Percentiles rank a stretch among this genome's conserved stretches.
These are phyloP conservation scores for Zanthoxylum bungeanum DNA, from an alignment of 345 rosid genomes.

Conservation along the genomic window DNA sequence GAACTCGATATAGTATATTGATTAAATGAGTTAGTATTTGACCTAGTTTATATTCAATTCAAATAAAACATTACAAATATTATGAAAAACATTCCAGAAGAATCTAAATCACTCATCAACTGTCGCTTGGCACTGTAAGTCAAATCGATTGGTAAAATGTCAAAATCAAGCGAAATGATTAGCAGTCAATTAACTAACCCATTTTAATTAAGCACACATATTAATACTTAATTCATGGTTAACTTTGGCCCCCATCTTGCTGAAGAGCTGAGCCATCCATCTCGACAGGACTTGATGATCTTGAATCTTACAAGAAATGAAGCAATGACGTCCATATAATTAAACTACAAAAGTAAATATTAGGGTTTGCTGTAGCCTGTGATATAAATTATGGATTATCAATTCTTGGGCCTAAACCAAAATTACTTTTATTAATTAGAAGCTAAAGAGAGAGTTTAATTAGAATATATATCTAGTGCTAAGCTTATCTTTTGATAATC, in stretches of 20 bases:
- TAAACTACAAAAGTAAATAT: not conserved
- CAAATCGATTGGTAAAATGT: constrained; percentile 20
- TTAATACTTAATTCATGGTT: constrained; percentile 7
- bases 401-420: not conserved
- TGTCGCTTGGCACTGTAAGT: not conserved
- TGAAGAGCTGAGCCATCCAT: not conserved
- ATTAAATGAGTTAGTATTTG: no score
- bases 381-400: not conserved
- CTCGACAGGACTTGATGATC: constrained; percentile 2
- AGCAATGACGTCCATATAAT: constrained; percentile 6
- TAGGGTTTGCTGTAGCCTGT: not conserved
- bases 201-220: not conserved
- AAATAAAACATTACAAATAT: not conserved
- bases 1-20: no score
- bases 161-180: constrained; percentile 15
- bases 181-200: not conserved
- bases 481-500: no score
- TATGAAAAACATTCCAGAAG: not conserved
- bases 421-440: not conserved
- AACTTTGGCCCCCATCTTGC: constrained; percentile 9
- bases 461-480: no score
- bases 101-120: not conserved
- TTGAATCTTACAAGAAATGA: constrained; percentile 9
- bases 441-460: no score
- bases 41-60: not conserved